Conservation (phyloP, 257 asterid species). For the Gentiana macrophylla region DNA sequence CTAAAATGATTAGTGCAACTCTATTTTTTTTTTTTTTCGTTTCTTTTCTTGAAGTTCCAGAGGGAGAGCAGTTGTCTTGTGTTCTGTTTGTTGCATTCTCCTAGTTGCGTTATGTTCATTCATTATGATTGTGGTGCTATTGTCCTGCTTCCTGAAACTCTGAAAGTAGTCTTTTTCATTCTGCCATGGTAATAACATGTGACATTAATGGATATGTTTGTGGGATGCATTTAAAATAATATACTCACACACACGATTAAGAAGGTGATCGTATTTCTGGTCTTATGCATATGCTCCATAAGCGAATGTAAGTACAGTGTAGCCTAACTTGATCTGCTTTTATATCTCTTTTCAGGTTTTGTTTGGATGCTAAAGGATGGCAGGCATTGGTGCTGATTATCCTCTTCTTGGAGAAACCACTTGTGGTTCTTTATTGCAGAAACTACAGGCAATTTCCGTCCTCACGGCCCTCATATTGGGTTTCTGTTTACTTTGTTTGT, state of each 20-base stretch:
- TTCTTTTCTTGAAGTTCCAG: neutral
- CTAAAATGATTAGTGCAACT: too few relatives aligned
- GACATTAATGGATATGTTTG: neutral
- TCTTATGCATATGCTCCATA: neutral
- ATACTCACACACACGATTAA: neutral
- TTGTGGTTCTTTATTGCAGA: constrained; percentile 75
- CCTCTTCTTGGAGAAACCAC: constrained; percentile 49
- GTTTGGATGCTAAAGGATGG: constrained; percentile 39
- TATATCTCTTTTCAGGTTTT: constrained; percentile 2
- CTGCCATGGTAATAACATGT: too few relatives aligned
- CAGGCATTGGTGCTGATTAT: constrained; percentile 46
- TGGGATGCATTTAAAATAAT: neutral
- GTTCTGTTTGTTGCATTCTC: neutral
- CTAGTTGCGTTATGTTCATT: neutral
- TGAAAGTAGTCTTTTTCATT: too few relatives aligned
- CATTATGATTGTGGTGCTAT: neutral
- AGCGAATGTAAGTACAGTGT: neutral
- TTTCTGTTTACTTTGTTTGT: neutral
- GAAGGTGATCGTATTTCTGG: neutral
- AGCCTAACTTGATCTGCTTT: neutral
- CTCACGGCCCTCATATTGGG: neutral
- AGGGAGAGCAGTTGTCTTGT: too few relatives aligned
- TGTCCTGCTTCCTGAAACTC: neutral
- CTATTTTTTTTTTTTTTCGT: neutral
- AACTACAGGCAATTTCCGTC: constrained; percentile 52